These are phyloP conservation scores for Colletotrichum sp. DNA, from an alignment of 2,329 filamentous ascomycete genomes.

Conservation along the genomic window DNA sequence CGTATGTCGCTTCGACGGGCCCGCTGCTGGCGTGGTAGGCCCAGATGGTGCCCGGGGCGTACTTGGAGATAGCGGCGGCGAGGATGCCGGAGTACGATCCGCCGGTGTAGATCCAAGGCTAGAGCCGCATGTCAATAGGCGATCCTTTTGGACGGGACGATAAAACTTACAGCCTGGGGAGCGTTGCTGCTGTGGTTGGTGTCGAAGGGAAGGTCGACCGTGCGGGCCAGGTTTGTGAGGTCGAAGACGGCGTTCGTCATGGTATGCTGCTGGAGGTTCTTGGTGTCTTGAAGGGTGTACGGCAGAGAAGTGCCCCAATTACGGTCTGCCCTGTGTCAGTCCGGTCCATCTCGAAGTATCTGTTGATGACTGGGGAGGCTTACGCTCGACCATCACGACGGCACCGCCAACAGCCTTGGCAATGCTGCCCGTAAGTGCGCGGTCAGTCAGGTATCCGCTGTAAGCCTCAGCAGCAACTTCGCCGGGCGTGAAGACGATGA, in stretches of 20 bases:
- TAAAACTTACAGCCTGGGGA: conserved; percentile 41
- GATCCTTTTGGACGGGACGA: rapidly evolving
- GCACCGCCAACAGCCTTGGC: conserved; percentile 59
- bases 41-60: conserved; percentile 62
- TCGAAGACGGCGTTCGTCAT: conserved; percentile 59
- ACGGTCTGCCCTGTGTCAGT: conserved; percentile 43
- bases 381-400: conserved; percentile 59
- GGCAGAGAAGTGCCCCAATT: conserved; percentile 64
- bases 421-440: conserved; percentile 51
- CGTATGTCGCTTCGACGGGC: conserved; percentile 57
- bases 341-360: not conserved
- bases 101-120: conserved; percentile 62
- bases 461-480: conserved; percentile 53
- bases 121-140: not conserved
- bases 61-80: conserved; percentile 58
- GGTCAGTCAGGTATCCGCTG: conserved; percentile 54
- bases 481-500: conserved; percentile 57
- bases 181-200: conserved; percentile 51
- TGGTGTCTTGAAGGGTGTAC: conserved; percentile 52
- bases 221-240: conserved; percentile 58
- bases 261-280: conserved; percentile 59
- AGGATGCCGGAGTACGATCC: conserved; percentile 63
- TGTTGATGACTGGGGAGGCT: not conserved
- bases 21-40: conserved; percentile 63
- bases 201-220: conserved; percentile 58